These are phyloP conservation scores for Skeletonema grethae DNA, from an alignment of 108 stramenopile genomes.

Conservation along the genomic window DNA sequence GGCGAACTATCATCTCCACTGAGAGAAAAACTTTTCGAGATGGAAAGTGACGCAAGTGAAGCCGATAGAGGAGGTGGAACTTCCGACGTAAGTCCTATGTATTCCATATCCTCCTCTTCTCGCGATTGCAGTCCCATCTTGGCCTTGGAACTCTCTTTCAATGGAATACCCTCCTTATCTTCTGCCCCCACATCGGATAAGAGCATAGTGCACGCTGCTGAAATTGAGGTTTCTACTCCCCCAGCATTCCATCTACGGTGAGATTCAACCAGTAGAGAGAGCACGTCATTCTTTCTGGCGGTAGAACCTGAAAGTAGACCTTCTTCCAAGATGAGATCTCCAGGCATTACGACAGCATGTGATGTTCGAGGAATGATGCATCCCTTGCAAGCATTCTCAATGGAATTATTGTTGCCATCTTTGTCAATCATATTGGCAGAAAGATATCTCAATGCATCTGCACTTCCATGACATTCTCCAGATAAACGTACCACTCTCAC, in stretches of 20 bases:
- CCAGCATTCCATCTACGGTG: conserved; percentile 44
- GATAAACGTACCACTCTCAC: conserved; percentile 55
- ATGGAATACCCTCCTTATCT: conserved; percentile 78
- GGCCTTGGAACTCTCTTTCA: conserved; percentile 82
- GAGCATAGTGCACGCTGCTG: conserved; percentile 61
- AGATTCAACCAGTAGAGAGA: conserved; percentile 30
- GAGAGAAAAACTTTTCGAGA: conserved; percentile 2
- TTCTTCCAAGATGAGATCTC: conserved; percentile 66
- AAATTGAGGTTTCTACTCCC: background rate
- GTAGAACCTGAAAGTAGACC: conserved; percentile 3
- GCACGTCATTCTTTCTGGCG: conserved; percentile 19
- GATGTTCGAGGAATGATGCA: conserved; percentile 32
- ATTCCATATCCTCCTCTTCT: conserved; percentile 87
- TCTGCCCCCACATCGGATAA: conserved; percentile 79
- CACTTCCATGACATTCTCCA: conserved; percentile 64
- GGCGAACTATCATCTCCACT: background rate
- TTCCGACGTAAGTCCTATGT: conserved; percentile 68
- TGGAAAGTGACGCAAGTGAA: conserved; percentile 22
- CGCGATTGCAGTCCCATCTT: conserved; percentile 72
- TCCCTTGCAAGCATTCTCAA: background rate
- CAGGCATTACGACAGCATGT: conserved; percentile 70
- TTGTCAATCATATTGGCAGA: conserved; percentile 39
- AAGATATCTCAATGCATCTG: conserved; percentile 72
- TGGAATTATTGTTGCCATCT: conserved; percentile 2
- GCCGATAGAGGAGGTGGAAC: conserved; percentile 26